Evolutionary conservation across 768 basidiomycete genomes (phyloP).

Genomic region (Harrya chromipes): DNA sequence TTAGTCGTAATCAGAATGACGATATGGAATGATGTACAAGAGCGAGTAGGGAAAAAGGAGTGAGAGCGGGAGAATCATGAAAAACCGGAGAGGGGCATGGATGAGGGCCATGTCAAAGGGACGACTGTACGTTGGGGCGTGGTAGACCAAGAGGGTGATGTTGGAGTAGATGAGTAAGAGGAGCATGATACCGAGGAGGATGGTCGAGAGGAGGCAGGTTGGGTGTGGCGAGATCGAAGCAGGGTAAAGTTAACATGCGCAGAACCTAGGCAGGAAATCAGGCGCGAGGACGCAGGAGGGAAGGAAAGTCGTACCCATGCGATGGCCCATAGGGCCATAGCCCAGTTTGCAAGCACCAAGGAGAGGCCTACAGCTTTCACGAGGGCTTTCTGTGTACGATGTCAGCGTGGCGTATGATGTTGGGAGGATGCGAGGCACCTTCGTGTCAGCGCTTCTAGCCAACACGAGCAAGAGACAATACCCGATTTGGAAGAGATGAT

Average conservation of each 20-base stretch:
- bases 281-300: accelerated
- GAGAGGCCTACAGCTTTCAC: slow-evolving; percentile 78
- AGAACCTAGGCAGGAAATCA: slow-evolving; percentile 47
- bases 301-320: slow-evolving; percentile 49
- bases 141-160: slow-evolving; percentile 71
- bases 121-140: slow-evolving; percentile 51
- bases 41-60: slow-evolving; percentile 53
- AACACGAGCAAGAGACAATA: slow-evolving; percentile 79
- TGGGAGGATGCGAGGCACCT: slow-evolving; percentile 38
- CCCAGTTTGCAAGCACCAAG: slow-evolving; percentile 75
- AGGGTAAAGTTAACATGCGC: slow-evolving; percentile 65
- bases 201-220: slow-evolving; percentile 58
- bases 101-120: slow-evolving; percentile 82
- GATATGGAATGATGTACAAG: slow-evolving; percentile 36
- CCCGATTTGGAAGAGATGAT: slow-evolving; percentile 66
- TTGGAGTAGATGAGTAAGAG: slow-evolving; percentile 78
- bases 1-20: background rate
- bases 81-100: slow-evolving; percentile 79
- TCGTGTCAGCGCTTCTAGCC: slow-evolving; percentile 74
- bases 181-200: slow-evolving; percentile 68
- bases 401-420: background rate
- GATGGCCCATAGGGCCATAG: slow-evolving; percentile 78
- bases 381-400: slow-evolving; percentile 49
- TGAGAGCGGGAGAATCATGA: slow-evolving; percentile 52
- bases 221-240: slow-evolving; percentile 71